Conservation (phyloP, 2,329 filamentous ascomycete genomes). For the Alternaria arbusti region DNA sequence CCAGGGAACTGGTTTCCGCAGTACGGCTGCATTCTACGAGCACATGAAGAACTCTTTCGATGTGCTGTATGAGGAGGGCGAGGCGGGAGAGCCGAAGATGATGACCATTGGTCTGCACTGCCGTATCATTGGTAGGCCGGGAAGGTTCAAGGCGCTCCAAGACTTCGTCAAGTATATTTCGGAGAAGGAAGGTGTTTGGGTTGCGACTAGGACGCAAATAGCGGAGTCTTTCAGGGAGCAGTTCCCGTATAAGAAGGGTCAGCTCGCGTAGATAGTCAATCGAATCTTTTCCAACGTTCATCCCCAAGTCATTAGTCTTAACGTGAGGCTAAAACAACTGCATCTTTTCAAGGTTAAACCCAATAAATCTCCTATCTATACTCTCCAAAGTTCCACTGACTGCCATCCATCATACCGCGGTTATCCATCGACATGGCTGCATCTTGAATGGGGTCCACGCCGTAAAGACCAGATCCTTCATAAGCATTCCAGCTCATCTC, state of each 20-base stretch:
- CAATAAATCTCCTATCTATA: constrained; percentile 12
- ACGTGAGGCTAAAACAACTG: too few species aligned
- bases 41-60: constrained; percentile 62
- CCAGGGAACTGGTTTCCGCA: constrained; percentile 54
- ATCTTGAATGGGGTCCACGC: constrained; percentile 12
- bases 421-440: constrained; percentile 7
- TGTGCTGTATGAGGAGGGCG: constrained; percentile 60
- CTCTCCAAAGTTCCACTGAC: constrained; percentile 25
- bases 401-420: constrained; percentile 10
- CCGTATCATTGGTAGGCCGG: constrained; percentile 60
- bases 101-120: constrained; percentile 64
- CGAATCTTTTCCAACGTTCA: neutral
- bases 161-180: constrained; percentile 62
- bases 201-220: constrained; percentile 61
- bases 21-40: constrained; percentile 52
- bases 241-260: constrained; percentile 57
- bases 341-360: too few species aligned
- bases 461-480: constrained; percentile 7
- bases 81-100: constrained; percentile 51
- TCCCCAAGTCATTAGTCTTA: too few species aligned
- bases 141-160: constrained; percentile 58
- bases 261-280: constrained; percentile 31
- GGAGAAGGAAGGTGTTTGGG: constrained; percentile 62
- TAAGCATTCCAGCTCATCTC: constrained; percentile 13
- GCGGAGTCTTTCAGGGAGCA: constrained; percentile 57